A percentile compares a stretch with the other conserved stretches of the same genome.
These are phyloP conservation scores for Epichloe typhina DNA, from an alignment of 2,329 filamentous ascomycete species.

Conservation along the genomic window DNA sequence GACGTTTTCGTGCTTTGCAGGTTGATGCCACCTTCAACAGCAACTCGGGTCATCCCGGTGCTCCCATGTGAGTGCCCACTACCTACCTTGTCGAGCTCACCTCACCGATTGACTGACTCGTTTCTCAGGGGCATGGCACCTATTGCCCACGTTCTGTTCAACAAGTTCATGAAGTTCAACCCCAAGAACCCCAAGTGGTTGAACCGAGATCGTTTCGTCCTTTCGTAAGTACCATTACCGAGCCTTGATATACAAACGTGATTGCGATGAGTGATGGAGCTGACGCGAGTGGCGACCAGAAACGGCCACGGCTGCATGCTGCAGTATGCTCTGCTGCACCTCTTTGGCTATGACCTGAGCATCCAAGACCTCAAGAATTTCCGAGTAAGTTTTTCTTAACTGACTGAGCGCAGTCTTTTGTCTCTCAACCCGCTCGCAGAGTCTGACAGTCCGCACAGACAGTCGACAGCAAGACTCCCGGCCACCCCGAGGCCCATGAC, in stretches of 20 bases:
- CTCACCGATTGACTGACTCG: slow-evolving; percentile 17
- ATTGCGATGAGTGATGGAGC: not conserved
- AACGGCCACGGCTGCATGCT: slow-evolving; percentile 99
- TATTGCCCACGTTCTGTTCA: slow-evolving; percentile 90
- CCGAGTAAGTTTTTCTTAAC: slow-evolving; percentile 53
- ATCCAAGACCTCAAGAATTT: slow-evolving; percentile 93
- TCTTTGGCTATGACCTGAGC: slow-evolving; percentile 78
- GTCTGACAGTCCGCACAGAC: slow-evolving; percentile 19
- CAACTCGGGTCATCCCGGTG: slow-evolving; percentile 97
- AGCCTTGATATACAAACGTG: not conserved
- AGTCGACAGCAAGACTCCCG: slow-evolving; percentile 68
- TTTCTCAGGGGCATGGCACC: slow-evolving; percentile 65
- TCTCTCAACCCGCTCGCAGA: not conserved
- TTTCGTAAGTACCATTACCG: slow-evolving; percentile 61
- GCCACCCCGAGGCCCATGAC: slow-evolving; percentile 93
- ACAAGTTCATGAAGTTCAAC: slow-evolving; percentile 99
- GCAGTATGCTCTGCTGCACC: slow-evolving; percentile 93
- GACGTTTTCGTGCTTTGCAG: slow-evolving; percentile 31
- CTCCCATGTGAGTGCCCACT: slow-evolving; percentile 61
- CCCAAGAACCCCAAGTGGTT: slow-evolving; percentile 96
- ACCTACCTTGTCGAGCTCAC: not conserved
- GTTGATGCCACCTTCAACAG: slow-evolving; percentile 93
- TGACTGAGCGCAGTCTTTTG: not conserved
- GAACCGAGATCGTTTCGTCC: slow-evolving; percentile 96
- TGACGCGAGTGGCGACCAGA: slow-evolving; percentile 30